Base-by-base conservation (phyloP, 768 basidiomycete species). In the Calvatia gigantea region DNA sequence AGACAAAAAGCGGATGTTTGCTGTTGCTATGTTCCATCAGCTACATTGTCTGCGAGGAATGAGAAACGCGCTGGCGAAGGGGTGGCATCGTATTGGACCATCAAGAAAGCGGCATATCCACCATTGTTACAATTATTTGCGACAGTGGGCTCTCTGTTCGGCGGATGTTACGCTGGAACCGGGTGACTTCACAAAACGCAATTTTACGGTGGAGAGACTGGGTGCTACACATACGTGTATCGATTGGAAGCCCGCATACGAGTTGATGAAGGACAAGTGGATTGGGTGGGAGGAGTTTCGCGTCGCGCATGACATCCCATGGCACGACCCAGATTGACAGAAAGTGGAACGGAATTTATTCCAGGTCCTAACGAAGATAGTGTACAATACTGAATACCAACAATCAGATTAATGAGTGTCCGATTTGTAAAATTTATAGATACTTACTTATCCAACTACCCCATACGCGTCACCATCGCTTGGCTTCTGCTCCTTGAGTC, bases 61-160 rank as follows among this genome's bases (percentile, higher is more conserved):
- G 43, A 65, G 68, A 15, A 58, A 62, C 6, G 63, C 64, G 6
- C 61, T 72, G 15, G 66, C 61, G 11, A 64, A 64, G 50, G 64
- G 64, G 8, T 65, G 65, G 64, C 51, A 58, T 7, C 58, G 27
- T 17, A 58, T 67, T 28, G 59, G 54, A 15, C 53, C 57, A 19
- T 58, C 50, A 17, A 59, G 67, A 11, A 60, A 62, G 37, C 51
- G 58, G 27, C 73, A 75, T 54, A 62, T 72, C 6, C 60, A 69
- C 39, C 81, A 80, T 59, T 82, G 80, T 61, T 64, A 77, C 51
- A 78, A 78, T 48, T 81, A 80, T 61, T 63, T 83, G 44, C 68
- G 79, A 14, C 70, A 78, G 60, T 71, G 69, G 65, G 65, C 70
- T 0, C 67, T 82, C 23, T 83, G 81, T 59, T 62, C 67, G 7